Evolutionary conservation across 2,329 filamentous ascomycete genomes (phyloP).

Genomic region (Arthrobotrys entomopaga): DNA sequence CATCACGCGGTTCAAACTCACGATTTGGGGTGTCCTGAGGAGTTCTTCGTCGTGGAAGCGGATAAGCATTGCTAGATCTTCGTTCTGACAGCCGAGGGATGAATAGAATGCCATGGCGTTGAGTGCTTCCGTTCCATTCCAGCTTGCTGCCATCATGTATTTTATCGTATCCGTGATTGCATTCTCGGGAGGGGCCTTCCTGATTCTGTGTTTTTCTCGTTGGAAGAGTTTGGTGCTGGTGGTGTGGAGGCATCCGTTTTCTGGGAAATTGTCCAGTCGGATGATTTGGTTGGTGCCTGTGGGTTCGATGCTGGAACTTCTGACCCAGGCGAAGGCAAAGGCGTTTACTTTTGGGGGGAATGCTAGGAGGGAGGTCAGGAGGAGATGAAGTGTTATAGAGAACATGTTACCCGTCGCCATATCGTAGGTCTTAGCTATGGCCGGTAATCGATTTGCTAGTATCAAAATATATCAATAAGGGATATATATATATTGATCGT

Average conservation of each 20-base stretch:
- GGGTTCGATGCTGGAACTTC: background rate
- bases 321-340: background rate
- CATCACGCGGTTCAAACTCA: background rate
- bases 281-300: background rate
- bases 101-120: conserved; percentile 34
- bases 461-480: too few species aligned
- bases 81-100: conserved; percentile 5
- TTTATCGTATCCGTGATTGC: background rate
- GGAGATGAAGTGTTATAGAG: background rate
- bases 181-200: too few species aligned
- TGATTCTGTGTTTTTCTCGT: too few species aligned
- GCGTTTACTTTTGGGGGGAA: background rate
- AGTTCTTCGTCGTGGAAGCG: background rate
- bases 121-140: conserved; percentile 9
- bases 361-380: background rate
- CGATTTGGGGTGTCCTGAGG: background rate
- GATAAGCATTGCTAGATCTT: conserved; percentile 25
- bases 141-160: conserved; percentile 25
- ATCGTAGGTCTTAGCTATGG: too few species aligned
- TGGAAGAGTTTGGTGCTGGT: too few species aligned
- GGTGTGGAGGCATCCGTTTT: too few species aligned
- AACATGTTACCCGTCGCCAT: too few species aligned
- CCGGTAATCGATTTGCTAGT: too few species aligned
- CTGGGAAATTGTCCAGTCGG: too few species aligned
- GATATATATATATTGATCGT: too few species aligned